Base-by-base conservation (phyloP, 495 filamentous ascomycete species). In the Lindgomyces ingoldianus region DNA sequence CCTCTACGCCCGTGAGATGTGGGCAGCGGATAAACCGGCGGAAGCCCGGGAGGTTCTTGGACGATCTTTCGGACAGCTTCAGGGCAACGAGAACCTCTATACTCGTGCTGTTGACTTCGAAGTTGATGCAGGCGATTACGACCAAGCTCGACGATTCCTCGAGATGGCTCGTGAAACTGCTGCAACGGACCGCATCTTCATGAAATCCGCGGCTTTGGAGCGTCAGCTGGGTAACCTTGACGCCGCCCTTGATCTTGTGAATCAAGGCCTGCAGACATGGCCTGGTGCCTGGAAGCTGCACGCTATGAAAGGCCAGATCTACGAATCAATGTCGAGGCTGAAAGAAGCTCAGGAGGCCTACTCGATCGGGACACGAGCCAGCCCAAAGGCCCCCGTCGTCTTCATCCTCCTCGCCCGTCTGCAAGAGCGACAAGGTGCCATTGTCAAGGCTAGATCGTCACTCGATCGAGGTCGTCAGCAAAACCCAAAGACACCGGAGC, bases 301-400 rank as follows among this genome's bases (percentile, higher is more conserved):
- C 87, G 96, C 96, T 90, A 91, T 96, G 80, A 99, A 98, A 77
- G 94, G 95, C 3, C 94, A 99, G 68, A 91, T 98, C 63, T 99
- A 98, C 81, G 89, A 96, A 68, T 78, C 84, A 16, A 83, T 89
- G 53, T 83, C 80, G 62, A 89, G 89, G 72, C 77, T 89, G 39
- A 86, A 90, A 0, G 89, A 95, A 72, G 94, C 95, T 3, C 85
- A 93, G 48, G 91, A 99, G 73, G 93, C 95, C 0, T 98, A 94
- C 76, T 85, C 84, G 64, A 89, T 89, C 36, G 94, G 95, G 44
- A 95, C 91, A 2, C 88, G 92, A 49, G 92, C 91, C 16, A 92
- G 90, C 50, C 83, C 91, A 3, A 86, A 88, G 25, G 91, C 90
- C 1, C 85, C 93, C 0, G 86, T 93, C 0, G 83, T 99, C 11